Evolutionary conservation across 2,329 filamentous ascomycete genomes (phyloP).

Genomic region (Epichloe amarillans): DNA sequence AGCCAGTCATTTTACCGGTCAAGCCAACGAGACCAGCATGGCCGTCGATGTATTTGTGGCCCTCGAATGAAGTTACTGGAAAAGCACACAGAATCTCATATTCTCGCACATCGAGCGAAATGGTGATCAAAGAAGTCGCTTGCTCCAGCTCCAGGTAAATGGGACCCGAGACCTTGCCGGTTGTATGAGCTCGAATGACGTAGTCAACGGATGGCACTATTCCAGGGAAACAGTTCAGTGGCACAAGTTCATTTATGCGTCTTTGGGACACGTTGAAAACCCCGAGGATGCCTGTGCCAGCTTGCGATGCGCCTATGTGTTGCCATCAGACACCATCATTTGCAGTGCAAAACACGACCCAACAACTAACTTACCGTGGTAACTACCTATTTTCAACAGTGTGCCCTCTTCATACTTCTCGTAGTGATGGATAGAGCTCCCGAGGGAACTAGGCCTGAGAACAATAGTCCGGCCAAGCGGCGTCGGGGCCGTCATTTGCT

Average conservation of each 20-base stretch:
- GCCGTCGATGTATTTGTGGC: slow-evolving; percentile 22
- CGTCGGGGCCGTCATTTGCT: slow-evolving; percentile 68
- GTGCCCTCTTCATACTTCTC: slow-evolving; percentile 59
- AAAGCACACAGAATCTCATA: slow-evolving; percentile 76
- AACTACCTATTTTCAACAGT: slow-evolving; percentile 67
- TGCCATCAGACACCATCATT: background rate
- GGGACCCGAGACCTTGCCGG: slow-evolving; percentile 45
- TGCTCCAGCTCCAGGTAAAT: slow-evolving; percentile 29
- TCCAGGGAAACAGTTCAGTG: slow-evolving; percentile 61
- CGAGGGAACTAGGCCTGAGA: slow-evolving; percentile 62
- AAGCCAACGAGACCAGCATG: slow-evolving; percentile 62
- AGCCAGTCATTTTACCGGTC: slow-evolving; percentile 78
- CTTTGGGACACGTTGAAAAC: slow-evolving; percentile 67
- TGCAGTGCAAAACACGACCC: background rate
- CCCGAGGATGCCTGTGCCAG: slow-evolving; percentile 65
- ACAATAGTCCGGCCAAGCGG: slow-evolving; percentile 62
- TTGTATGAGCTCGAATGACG: slow-evolving; percentile 59
- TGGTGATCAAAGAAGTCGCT: slow-evolving; percentile 39
- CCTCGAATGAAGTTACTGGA: slow-evolving; percentile 45
- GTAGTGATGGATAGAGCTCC: slow-evolving; percentile 62
- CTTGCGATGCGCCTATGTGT: slow-evolving; percentile 33
- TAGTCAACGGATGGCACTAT: slow-evolving; percentile 45
- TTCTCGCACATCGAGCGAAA: slow-evolving; percentile 49
- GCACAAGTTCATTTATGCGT: slow-evolving; percentile 53
- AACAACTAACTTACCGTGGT: slow-evolving; percentile 42